Percentiles rank a stretch among this genome's conserved stretches.
Evolutionary conservation across 768 basidiomycete genomes (phyloP).

Genomic region (Lentinula boryana): DNA sequence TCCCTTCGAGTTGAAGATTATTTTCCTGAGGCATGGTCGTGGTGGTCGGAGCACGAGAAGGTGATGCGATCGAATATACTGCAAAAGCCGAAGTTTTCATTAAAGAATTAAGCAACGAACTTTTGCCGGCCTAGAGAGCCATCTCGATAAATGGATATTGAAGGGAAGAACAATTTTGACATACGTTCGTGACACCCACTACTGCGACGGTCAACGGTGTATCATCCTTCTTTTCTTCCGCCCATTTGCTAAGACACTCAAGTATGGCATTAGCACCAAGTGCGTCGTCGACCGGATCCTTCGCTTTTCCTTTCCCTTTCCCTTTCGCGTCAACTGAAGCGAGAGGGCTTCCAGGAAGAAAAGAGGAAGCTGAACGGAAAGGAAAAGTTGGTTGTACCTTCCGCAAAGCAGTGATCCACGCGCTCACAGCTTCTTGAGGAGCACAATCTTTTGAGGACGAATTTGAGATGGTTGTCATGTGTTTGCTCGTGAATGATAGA

Average conservation of each 20-base stretch:
- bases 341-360: conserved; percentile 38
- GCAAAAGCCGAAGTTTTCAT: conserved; percentile 43
- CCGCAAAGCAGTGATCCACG: conserved; percentile 66
- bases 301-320: conserved; percentile 44
- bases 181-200: conserved; percentile 78
- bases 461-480: neutral
- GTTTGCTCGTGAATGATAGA: neutral
- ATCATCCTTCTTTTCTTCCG: conserved; percentile 38
- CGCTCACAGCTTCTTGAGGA: conserved; percentile 66
- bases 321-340: conserved; percentile 27
- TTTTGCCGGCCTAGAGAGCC: conserved; percentile 68
- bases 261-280: conserved; percentile 53
- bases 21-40: conserved; percentile 65
- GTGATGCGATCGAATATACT: conserved; percentile 50
- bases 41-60: conserved; percentile 63
- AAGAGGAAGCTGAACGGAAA: conserved; percentile 70
- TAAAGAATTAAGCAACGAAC: conserved; percentile 78
- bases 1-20: conserved; percentile 38
- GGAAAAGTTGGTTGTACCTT: conserved; percentile 55
- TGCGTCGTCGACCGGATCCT: conserved; percentile 45
- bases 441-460: conserved; percentile 58
- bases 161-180: conserved; percentile 16
- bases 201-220: conserved; percentile 65
- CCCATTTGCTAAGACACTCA: conserved; percentile 39
- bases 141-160: conserved; percentile 4